A percentile compares a stretch with the other conserved stretches of the same genome.
These are phyloP conservation scores for Ceratobasidium sp. DNA, from an alignment of 1,284 basidiomycete genomes.

Conservation along the genomic window DNA sequence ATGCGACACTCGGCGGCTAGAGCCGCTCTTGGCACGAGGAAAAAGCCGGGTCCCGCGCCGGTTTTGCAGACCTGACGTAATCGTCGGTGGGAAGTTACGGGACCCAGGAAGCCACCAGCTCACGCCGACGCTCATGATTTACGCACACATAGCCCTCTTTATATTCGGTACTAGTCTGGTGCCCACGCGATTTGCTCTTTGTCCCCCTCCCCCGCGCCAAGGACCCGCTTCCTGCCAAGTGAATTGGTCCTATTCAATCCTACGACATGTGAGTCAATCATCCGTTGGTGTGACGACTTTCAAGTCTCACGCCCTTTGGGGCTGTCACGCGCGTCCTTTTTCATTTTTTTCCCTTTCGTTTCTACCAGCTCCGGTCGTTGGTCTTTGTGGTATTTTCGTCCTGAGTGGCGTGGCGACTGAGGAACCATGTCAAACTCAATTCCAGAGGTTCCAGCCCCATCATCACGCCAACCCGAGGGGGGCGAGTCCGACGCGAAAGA, in stretches of 20 bases:
- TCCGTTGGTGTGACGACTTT: neutral
- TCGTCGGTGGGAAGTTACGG: constrained; percentile 30
- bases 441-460: neutral
- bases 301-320: neutral
- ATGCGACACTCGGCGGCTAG: neutral
- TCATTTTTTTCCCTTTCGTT: neutral
- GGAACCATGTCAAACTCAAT: constrained; percentile 4
- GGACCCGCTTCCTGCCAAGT: constrained; percentile 8
- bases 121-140: neutral
- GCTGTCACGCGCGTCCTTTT: neutral
- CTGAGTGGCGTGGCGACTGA: neutral
- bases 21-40: constrained; percentile 18
- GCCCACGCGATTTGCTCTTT: too few species aligned
- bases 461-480: constrained; percentile 4
- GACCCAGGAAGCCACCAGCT: constrained; percentile 10
- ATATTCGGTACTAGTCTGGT: neutral
- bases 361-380: neutral
- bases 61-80: constrained; percentile 39
- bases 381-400: neutral
- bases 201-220: neutral
- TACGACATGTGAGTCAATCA: neutral
- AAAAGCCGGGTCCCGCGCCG: constrained; percentile 35
- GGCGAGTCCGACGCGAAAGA: neutral
- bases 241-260: neutral
- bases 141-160: neutral